phyloP scores from a whole-genome alignment of 768 basidiomycete species.

The Plicaturopsis crispa region DNA sequence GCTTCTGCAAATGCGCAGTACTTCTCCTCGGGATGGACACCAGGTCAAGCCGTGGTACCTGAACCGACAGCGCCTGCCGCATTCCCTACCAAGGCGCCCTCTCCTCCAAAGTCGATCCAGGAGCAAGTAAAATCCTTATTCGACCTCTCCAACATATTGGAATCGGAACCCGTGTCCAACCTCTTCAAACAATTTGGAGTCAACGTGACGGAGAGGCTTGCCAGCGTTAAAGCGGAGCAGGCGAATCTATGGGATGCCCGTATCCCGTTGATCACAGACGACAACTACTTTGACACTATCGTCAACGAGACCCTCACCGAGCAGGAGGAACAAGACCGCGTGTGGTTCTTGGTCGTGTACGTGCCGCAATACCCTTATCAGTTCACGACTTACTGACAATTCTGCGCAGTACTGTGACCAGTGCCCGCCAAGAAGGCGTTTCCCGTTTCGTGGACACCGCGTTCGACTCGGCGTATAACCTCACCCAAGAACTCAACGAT shows the following conservation, averaged over 20 bases:
- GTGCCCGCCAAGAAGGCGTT: constrained; percentile 50
- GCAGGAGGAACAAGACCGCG: constrained; percentile 58
- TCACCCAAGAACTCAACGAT: constrained; percentile 48
- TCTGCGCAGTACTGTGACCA: constrained; percentile 44
- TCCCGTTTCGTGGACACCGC: constrained; percentile 65
- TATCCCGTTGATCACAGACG: constrained; percentile 75
- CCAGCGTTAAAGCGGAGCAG: constrained; percentile 19
- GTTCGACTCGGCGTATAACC: constrained; percentile 72
- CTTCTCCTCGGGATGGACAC: constrained; percentile 77
- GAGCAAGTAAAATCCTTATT: constrained; percentile 8
- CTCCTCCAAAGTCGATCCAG: constrained; percentile 19
- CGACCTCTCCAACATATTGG: constrained; percentile 30
- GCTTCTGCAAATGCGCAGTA: constrained; percentile 53
- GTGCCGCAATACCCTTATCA: constrained; percentile 16
- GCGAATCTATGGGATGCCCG: constrained; percentile 57
- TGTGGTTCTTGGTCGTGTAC: constrained; percentile 78
- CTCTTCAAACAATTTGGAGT: constrained; percentile 56
- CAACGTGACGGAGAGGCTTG: constrained; percentile 56
- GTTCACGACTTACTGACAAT: constrained; percentile 1
- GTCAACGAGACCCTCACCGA: constrained; percentile 59
- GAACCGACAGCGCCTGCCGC: constrained; percentile 9
- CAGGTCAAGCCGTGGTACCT: constrained; percentile 50
- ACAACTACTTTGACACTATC: constrained; percentile 68
- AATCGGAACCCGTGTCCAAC: constrained; percentile 43
- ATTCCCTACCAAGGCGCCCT: constrained; percentile 16